Base-by-base conservation (phyloP, 2,329 filamentous ascomycete genomes). In the Colletotrichum sp. region DNA sequence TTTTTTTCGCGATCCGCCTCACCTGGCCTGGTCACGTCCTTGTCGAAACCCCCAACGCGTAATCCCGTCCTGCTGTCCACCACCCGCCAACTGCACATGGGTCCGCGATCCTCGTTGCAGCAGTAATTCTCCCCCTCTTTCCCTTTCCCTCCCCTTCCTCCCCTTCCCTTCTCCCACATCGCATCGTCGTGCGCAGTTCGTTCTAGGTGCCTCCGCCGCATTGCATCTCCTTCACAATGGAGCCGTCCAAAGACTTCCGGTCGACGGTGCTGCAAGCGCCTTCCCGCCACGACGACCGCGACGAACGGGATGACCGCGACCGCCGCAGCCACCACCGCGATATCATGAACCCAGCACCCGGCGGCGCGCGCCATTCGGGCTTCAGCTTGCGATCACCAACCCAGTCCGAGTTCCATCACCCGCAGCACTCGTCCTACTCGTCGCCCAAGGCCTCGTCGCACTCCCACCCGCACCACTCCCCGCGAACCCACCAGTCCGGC, bases 311-410 rank as follows among this genome's bases (percentile, higher is more conserved):
- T 73, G 78, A 80, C 67, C 76, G 78, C 60, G 81, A 83, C 76
- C 81, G 81, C 79, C 81, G 81, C 44, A 52, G 44, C 79, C 85
- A 84, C 66, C 83, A 85, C 79, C 88, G 87, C 86, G 88, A 90
- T 82, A 86, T 88, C 79, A 83, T 88, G 82, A 87, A 85, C 80
- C 73, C 84, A 22, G 39, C 85, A 78, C 78, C 80, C 80, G 80
- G 79, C 76, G 75, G 79, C 80, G 83, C 85, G 78, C 85, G 84
- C 78, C 87, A 86, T 80, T 84, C 86, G 75, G 82, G 82, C 83
- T 89, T 90, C 82, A 87, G 83, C 81, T 83, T 89, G 82, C 86
- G 88, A 81, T 90, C 89, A 75, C 88, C 88, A 77, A 87, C 88
- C 65, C 86, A 86, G 77, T 77, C 85, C 78, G 86, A 88, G 78